Evolutionary conservation across 2,329 filamentous ascomycete species (phyloP), one percentile per base, ranked within the genome.

Genomic region (Phyllosticta capitalensis): DNA sequence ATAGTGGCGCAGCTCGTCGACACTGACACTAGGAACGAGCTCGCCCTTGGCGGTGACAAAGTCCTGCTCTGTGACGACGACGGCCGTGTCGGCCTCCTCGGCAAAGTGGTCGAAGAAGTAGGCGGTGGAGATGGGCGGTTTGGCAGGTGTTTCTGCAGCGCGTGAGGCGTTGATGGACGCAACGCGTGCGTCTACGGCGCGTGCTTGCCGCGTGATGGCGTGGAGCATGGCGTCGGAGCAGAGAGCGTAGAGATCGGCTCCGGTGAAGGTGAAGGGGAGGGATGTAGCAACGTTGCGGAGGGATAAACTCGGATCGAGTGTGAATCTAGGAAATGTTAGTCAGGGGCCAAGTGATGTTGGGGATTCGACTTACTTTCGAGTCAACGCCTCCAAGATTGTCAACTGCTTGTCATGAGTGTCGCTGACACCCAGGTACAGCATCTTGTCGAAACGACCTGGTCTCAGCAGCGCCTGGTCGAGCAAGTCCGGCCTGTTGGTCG

Each of bases 221-320:
- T 99, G 97, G 65, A 99, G 87, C 94, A 99, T 99, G 56, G 94
- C 91, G 72, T 99, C 94, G 51, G 91, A 96, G 77, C 92, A 97
- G 20, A 99, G 81, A 0, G 94, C 94, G 74, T 99, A 99, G 69
- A 99, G 87, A 75, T 99, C 94, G 63, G 94, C 94, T 68, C 94
- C 94, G 0, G 94, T 99, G 76, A 96, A 99, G 2, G 92, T 97
- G 71, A 96, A 94, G 0, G 94, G 94, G 3, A 99, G 82, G 10
- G 80, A 80, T 56, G 88, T 81, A 3, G 92, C 88, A 53, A 99
- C 84, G 7, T 83, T 77, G 24, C 81, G 72, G 10, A 99, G 83
- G 10, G 90, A 94, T 53, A 96, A 80, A 1, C 84, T 80, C 0
- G 90, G 89, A 64, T 90, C 81, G 56, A 97, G 84, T 2, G 87